A percentile compares a stretch with the other conserved stretches of the same genome.
These are phyloP conservation scores for Tulasnella calospora DNA, from an alignment of 768 basidiomycete genomes.

Conservation along the genomic window DNA sequence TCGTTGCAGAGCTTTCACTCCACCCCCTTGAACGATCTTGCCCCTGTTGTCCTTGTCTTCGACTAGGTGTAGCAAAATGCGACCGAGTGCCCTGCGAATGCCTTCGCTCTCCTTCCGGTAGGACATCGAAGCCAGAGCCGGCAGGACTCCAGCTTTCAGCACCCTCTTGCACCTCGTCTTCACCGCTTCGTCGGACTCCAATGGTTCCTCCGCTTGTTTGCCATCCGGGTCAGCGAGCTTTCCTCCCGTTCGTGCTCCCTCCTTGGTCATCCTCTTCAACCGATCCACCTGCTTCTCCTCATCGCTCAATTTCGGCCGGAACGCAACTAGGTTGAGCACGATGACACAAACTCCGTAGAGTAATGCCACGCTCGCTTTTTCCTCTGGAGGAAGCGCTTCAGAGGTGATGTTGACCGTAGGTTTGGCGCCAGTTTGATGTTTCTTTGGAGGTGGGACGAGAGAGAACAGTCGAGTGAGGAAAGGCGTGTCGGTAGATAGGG, in stretches of 20 bases:
- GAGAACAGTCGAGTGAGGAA: constrained; percentile 58
- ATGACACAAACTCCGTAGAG: constrained; percentile 76
- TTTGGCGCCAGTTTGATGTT: constrained; percentile 28
- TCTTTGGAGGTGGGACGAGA: constrained; percentile 51
- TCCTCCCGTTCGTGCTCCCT: constrained; percentile 8
- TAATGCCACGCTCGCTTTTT: constrained; percentile 40
- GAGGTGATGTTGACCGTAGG: constrained; percentile 23
- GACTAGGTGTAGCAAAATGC: constrained; percentile 62
- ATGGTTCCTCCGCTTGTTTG: constrained; percentile 37
- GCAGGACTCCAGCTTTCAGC: constrained; percentile 58
- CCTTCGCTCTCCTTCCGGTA: constrained; percentile 56
- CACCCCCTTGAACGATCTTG: constrained; percentile 69
- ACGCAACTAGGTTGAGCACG: constrained; percentile 66
- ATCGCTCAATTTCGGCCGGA: constrained; percentile 64
- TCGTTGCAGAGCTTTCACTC: constrained; percentile 57
- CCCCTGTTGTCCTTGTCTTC: constrained; percentile 76
- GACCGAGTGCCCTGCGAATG: constrained; percentile 55
- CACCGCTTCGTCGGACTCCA: constrained; percentile 38
- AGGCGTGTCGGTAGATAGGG: constrained; percentile 47
- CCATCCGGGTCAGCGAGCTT: constrained; percentile 16
- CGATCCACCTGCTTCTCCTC: constrained; percentile 81
- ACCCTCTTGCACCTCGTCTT: constrained; percentile 54
- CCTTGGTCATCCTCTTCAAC: constrained; percentile 63
- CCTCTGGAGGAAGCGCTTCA: constrained; percentile 9
- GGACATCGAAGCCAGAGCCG: constrained; percentile 55